phyloP scores from a whole-genome alignment of 495 filamentous ascomycete species.

The Jackrogersella minutella region DNA sequence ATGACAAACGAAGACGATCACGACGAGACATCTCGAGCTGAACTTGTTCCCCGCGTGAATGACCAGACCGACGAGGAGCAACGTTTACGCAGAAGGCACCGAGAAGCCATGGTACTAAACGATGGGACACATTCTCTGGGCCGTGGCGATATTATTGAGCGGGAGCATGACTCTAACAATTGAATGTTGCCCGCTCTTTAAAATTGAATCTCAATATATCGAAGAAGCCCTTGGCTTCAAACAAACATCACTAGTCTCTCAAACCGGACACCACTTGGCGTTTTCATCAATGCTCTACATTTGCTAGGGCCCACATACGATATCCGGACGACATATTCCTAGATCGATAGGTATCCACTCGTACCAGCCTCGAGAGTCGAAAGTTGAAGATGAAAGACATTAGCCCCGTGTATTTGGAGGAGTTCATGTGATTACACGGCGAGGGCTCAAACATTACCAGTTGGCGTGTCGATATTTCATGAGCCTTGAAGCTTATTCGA shows the following conservation, averaged over 20 bases:
- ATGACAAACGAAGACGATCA: constrained; percentile 45
- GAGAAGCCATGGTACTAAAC: constrained; percentile 72
- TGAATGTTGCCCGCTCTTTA: constrained; percentile 18
- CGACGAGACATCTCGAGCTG: constrained; percentile 32
- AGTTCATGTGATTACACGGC: neutral
- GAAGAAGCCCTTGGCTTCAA: neutral
- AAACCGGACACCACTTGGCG: neutral
- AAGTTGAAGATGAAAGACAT: neutral
- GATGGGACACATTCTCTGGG: constrained; percentile 65
- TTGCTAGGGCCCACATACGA: neutral
- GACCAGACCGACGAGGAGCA: constrained; percentile 61
- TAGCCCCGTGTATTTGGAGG: neutral
- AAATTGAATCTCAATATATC: neutral
- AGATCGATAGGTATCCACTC: neutral
- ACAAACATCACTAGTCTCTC: neutral
- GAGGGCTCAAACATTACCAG: neutral
- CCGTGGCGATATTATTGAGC: constrained; percentile 65
- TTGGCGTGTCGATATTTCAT: neutral
- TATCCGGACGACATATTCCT: neutral
- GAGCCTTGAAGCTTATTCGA: neutral
- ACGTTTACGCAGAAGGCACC: constrained; percentile 60
- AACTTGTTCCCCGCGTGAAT: constrained; percentile 48
- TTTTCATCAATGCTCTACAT: neutral
- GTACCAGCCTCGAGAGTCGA: neutral
- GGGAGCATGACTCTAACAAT: constrained; percentile 45